phyloP scores from a whole-genome alignment of 495 filamentous ascomycete genomes.

The Halenospora varia region DNA sequence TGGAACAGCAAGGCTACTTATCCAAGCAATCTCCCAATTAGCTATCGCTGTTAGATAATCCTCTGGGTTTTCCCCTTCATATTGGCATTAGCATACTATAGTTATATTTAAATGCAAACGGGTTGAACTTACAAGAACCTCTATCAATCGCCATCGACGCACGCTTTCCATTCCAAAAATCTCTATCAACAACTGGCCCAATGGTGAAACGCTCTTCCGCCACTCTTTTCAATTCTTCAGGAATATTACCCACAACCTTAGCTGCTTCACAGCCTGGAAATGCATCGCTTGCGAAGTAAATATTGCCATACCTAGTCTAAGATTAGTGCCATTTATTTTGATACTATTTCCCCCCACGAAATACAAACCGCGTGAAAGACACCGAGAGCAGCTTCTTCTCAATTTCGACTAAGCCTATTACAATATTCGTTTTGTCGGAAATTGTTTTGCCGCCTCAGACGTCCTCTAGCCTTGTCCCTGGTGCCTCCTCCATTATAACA shows the following conservation, averaged over 20 bases:
- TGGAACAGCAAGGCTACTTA: constrained; percentile 8
- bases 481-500: constrained; percentile 9
- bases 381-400: constrained; percentile 9
- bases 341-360: background rate
- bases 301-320: constrained; percentile 9
- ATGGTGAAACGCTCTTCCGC: constrained; percentile 8
- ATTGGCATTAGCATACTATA: background rate
- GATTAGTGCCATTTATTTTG: background rate
- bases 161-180: background rate
- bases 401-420: background rate
- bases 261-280: constrained; percentile 7
- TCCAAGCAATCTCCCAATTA: constrained; percentile 5
- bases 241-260: background rate
- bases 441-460: background rate
- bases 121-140: constrained; percentile 2
- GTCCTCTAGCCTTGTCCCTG: background rate
- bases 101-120: background rate
- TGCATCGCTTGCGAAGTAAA: constrained; percentile 8
- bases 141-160: constrained; percentile 1
- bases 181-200: background rate
- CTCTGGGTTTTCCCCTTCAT: constrained; percentile 2
- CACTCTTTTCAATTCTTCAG: constrained; percentile 5
- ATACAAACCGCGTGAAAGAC: constrained; percentile 4
- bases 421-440: background rate
- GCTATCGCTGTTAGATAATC: constrained; percentile 5